Conservation (phyloP, 345 rosid genomes). For the Hevea brasiliensis region DNA sequence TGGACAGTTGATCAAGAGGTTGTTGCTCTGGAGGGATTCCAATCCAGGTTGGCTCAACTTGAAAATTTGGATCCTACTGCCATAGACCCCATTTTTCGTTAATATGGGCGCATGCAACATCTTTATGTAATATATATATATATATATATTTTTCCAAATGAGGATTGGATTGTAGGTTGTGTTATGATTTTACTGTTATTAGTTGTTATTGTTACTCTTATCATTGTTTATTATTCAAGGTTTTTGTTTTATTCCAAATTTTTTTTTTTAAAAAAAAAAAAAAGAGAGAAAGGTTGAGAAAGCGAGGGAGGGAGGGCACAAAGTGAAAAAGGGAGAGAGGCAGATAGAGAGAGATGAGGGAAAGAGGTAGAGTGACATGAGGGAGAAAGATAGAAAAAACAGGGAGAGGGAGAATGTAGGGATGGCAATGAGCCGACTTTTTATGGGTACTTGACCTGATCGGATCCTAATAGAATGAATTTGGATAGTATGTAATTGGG, state of each 20-base stretch:
- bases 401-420: too few species aligned
- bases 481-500: too few species aligned
- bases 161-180: slow-evolving; percentile 37
- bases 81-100: slow-evolving; percentile 22
- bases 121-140: slow-evolving; percentile 50
- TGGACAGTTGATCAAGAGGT: slow-evolving; percentile 97
- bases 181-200: slow-evolving; percentile 33
- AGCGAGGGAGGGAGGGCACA: too few species aligned
- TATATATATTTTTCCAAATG: slow-evolving; percentile 38
- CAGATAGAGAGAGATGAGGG: too few species aligned
- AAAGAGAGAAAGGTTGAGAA: too few species aligned
- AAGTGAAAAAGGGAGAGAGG: too few species aligned
- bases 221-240: slow-evolving; percentile 38
- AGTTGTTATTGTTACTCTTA: slow-evolving; percentile 23
- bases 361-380: too few species aligned
- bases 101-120: slow-evolving; percentile 23
- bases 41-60: slow-evolving; percentile 9
- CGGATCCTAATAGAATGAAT: too few species aligned
- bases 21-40: slow-evolving; percentile 63
- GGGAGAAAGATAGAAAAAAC: too few species aligned
- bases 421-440: too few species aligned
- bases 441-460: too few species aligned
- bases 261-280: too few species aligned
- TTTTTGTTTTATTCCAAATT: slow-evolving; percentile 24
- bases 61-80: slow-evolving; percentile 22